These are phyloP conservation scores for Balansia obtecta DNA, from an alignment of 2,329 filamentous ascomycete genomes.

Conservation along the genomic window DNA sequence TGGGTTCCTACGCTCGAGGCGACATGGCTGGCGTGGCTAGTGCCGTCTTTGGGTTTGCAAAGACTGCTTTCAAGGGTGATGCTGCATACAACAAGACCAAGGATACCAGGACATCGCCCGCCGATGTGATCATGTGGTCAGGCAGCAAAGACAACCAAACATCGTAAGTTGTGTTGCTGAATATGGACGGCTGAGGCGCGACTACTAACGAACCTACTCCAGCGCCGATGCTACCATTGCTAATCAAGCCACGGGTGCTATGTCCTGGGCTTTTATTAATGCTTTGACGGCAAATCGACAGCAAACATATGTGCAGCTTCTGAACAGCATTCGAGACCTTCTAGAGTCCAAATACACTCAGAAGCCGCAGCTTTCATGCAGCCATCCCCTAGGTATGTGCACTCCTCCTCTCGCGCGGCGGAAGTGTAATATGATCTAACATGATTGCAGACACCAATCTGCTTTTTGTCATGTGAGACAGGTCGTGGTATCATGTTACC, in stretches of 20 bases:
- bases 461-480: conserved; percentile 49
- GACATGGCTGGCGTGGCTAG: conserved; percentile 73
- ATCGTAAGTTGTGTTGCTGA: conserved; percentile 34
- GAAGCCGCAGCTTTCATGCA: conserved; percentile 92
- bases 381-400: conserved; percentile 79
- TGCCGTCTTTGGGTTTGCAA: conserved; percentile 73
- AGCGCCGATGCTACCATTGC: conserved; percentile 85
- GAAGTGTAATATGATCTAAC: neutral
- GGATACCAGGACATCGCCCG: conserved; percentile 82
- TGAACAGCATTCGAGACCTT: conserved; percentile 91
- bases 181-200: neutral
- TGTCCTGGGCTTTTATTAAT: conserved; percentile 95
- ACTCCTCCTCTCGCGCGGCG: neutral
- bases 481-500: neutral
- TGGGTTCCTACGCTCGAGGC: conserved; percentile 69
- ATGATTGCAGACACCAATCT: conserved; percentile 44
- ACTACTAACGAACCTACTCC: conserved; percentile 8
- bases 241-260: conserved; percentile 85
- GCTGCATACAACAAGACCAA: conserved; percentile 68
- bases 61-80: conserved; percentile 73
- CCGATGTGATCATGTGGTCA: conserved; percentile 96
- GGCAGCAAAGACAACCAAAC: conserved; percentile 95
- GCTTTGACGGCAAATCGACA: conserved; percentile 86
- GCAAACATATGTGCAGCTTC: conserved; percentile 88
- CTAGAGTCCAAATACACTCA: conserved; percentile 78